Conservation (phyloP, 805 yeast species). For the Schwanniomyces polymorphus region DNA sequence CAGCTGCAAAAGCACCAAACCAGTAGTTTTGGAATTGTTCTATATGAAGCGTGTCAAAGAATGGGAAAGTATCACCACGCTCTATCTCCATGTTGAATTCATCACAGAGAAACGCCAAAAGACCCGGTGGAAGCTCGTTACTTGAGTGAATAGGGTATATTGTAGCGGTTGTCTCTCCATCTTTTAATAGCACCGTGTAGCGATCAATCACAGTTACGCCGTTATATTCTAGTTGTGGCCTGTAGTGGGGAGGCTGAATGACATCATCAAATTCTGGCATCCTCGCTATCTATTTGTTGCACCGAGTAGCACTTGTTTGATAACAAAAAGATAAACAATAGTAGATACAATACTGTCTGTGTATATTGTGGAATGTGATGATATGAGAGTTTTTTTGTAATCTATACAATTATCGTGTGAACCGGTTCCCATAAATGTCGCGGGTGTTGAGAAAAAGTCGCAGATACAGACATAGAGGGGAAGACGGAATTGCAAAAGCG, state of each 20-base stretch:
- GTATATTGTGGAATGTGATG: slow-evolving; percentile 27
- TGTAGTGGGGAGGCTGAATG: slow-evolving; percentile 46
- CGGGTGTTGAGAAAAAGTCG: not conserved
- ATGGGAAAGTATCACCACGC: slow-evolving; percentile 84
- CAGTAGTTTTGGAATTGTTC: slow-evolving; percentile 82
- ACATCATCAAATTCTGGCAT: slow-evolving; percentile 56
- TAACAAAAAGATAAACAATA: slow-evolving; percentile 6
- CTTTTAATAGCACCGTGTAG: slow-evolving; percentile 76
- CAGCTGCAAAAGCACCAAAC: slow-evolving; percentile 84
- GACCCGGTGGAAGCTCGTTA: slow-evolving; percentile 70
- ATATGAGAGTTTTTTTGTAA: not conserved
- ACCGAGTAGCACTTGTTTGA: not conserved
- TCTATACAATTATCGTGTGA: not conserved
- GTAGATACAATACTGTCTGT: slow-evolving; percentile 33
- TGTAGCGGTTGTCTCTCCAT: slow-evolving; percentile 90
- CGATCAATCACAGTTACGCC: slow-evolving; percentile 49
- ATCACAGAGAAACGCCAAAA: slow-evolving; percentile 79
- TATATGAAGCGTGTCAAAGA: slow-evolving; percentile 73
- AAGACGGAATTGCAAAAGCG: too few relatives aligned
- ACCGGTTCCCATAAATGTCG: not conserved
- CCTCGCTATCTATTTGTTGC: not conserved
- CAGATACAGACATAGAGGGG: not conserved
- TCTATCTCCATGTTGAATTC: slow-evolving; percentile 93
- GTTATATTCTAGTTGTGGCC: slow-evolving; percentile 41
- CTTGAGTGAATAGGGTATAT: slow-evolving; percentile 78